phyloP scores from a whole-genome alignment of 257 asterid genomes.

The Fraxinus cuspidata region DNA sequence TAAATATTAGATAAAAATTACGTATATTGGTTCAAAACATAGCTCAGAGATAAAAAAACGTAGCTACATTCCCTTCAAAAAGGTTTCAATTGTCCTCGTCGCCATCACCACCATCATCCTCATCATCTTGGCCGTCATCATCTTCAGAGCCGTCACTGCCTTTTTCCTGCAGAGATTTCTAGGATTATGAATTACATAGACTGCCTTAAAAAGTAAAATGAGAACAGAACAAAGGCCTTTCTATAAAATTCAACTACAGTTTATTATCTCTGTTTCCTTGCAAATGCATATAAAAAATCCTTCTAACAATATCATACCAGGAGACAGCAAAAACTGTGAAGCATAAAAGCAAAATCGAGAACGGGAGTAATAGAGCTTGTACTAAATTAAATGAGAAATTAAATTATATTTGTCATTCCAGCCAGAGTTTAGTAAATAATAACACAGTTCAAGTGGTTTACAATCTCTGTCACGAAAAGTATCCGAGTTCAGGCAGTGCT shows the following conservation, averaged over 20 bases:
- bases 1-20: too few species aligned
- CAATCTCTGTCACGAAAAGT: not conserved
- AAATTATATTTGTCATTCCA: not conserved
- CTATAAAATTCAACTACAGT: not conserved
- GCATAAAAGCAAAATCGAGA: not conserved
- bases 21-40: not conserved
- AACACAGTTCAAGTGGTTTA: not conserved
- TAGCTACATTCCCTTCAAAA: not conserved
- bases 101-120: conserved; percentile 32
- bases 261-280: not conserved
- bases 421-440: not conserved
- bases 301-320: not conserved
- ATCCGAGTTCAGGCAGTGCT: not conserved
- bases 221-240: not conserved
- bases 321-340: not conserved
- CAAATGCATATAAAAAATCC: not conserved
- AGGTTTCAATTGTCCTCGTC: not conserved
- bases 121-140: conserved; percentile 41
- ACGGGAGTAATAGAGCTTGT: not conserved
- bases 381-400: not conserved
- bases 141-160: conserved; percentile 67
- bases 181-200: not conserved
- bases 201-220: not conserved
- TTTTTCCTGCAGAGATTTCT: conserved; percentile 44
- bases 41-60: not conserved